Conservation (phyloP, 495 filamentous ascomycete species). For the Achaetomiella virescens region DNA sequence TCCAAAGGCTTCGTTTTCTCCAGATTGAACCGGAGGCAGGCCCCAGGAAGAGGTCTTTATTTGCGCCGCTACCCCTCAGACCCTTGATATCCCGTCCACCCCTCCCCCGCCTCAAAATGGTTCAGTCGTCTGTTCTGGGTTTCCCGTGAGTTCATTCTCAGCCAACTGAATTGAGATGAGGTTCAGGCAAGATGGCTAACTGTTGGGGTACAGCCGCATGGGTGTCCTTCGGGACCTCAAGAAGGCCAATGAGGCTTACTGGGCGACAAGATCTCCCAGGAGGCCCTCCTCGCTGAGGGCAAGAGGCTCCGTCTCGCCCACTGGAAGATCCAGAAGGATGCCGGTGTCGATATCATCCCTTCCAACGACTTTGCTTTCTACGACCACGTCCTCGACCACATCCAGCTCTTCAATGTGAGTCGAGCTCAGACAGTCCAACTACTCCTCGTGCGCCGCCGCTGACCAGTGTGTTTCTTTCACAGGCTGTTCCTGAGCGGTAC, state of each 20-base stretch:
- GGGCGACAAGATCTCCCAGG: slow-evolving; percentile 88
- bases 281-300: slow-evolving; percentile 82
- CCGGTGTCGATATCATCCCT: slow-evolving; percentile 92
- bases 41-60: slow-evolving; percentile 9
- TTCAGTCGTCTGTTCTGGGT: slow-evolving; percentile 54
- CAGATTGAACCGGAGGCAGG: slow-evolving; percentile 11
- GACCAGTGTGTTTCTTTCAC: background rate
- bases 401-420: slow-evolving; percentile 93
- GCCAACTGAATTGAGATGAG: slow-evolving; percentile 24
- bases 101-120: slow-evolving; percentile 52
- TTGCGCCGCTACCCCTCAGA: slow-evolving; percentile 10
- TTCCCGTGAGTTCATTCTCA: slow-evolving; percentile 29
- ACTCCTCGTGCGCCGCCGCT: background rate
- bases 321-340: slow-evolving; percentile 99
- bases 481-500: slow-evolving; percentile 89
- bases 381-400: slow-evolving; percentile 97
- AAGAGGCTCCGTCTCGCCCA: slow-evolving; percentile 93
- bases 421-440: background rate
- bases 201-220: slow-evolving; percentile 56
- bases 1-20: slow-evolving; percentile 7
- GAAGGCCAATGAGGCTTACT: slow-evolving; percentile 98
- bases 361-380: slow-evolving; percentile 99
- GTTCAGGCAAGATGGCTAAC: slow-evolving; percentile 61
- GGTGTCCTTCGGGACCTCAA: slow-evolving; percentile 97
- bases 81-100: slow-evolving; percentile 9